phyloP scores from a whole-genome alignment of 208 protist species.

The Leishmania martiniquensis region DNA sequence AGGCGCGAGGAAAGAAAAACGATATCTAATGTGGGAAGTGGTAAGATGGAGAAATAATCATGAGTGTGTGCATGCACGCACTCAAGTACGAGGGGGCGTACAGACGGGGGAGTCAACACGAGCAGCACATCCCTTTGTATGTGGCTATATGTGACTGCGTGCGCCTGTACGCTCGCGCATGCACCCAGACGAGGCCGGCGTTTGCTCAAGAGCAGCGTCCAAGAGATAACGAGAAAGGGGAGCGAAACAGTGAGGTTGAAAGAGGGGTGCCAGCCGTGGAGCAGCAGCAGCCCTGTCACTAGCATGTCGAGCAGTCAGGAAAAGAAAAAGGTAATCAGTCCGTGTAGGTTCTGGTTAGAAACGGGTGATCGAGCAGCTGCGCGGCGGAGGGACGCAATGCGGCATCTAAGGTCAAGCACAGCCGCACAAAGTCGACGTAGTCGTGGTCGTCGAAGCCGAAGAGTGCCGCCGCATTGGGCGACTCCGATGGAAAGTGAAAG shows the following conservation, averaged over 20 bases:
- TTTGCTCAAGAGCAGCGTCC: not conserved
- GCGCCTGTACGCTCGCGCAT: not conserved
- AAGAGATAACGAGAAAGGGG: not conserved
- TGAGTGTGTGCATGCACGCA: not conserved
- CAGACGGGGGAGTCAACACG: not conserved
- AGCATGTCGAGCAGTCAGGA: not conserved
- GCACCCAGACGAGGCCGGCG: not conserved
- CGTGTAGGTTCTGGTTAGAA: slow-evolving; percentile 44
- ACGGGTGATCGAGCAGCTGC: slow-evolving; percentile 70
- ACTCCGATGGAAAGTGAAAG: slow-evolving; percentile 58
- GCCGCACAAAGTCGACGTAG: slow-evolving; percentile 73
- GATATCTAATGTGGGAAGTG: slow-evolving; percentile 4
- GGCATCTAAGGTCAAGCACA: slow-evolving; percentile 69
- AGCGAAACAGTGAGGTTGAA: not conserved
- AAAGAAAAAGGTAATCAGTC: not conserved
- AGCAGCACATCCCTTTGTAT: not conserved
- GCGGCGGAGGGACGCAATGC: slow-evolving; percentile 54
- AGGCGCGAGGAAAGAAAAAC: not conserved
- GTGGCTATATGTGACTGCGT: not conserved
- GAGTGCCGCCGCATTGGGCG: slow-evolving; percentile 42
- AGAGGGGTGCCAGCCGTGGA: not conserved
- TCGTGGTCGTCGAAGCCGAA: slow-evolving; percentile 63
- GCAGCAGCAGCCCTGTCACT: not conserved
- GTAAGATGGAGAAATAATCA: not conserved
- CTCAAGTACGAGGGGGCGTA: not conserved